Evolutionary conservation across 352 stramenopile species (phyloP).

Genomic region (Phytophthora citrophthora): DNA sequence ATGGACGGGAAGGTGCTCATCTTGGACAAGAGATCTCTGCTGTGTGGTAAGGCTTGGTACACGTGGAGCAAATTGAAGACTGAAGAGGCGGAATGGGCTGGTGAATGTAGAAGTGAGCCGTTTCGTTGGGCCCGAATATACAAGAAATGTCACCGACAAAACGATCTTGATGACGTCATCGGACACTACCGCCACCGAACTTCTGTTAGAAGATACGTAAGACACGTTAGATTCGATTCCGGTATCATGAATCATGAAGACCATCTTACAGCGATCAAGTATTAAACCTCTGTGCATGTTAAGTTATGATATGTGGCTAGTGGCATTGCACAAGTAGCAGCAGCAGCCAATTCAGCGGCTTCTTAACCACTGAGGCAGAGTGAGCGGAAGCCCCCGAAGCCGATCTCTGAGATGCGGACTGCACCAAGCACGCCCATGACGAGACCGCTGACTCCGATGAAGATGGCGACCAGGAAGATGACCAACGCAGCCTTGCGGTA

Average conservation of each 20-base stretch:
- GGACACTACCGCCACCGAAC: constrained; percentile 7
- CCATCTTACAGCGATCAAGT: neutral
- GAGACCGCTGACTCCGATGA: constrained; percentile 72
- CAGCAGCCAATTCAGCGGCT: neutral
- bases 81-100: constrained; percentile 28
- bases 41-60: constrained; percentile 7
- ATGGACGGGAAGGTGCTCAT: constrained; percentile 49
- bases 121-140: too few relatives aligned
- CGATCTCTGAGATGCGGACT: constrained; percentile 59
- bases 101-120: neutral
- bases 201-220: constrained; percentile 8
- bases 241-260: too few relatives aligned
- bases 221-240: neutral
- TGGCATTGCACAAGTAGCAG: constrained; percentile 8
- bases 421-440: constrained; percentile 81
- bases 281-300: constrained; percentile 14
- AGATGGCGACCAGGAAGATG: constrained; percentile 74
- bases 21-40: constrained; percentile 3
- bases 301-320: constrained; percentile 29
- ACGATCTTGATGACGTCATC: constrained; percentile 21
- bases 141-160: too few relatives aligned
- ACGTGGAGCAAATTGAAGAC: constrained; percentile 27
- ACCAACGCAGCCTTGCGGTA: constrained; percentile 86
- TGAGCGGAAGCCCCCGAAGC: constrained; percentile 76
- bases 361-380: constrained; percentile 49